phyloP scores from a whole-genome alignment of 1,284 basidiomycete genomes.

The Phenoliferia sp. region DNA sequence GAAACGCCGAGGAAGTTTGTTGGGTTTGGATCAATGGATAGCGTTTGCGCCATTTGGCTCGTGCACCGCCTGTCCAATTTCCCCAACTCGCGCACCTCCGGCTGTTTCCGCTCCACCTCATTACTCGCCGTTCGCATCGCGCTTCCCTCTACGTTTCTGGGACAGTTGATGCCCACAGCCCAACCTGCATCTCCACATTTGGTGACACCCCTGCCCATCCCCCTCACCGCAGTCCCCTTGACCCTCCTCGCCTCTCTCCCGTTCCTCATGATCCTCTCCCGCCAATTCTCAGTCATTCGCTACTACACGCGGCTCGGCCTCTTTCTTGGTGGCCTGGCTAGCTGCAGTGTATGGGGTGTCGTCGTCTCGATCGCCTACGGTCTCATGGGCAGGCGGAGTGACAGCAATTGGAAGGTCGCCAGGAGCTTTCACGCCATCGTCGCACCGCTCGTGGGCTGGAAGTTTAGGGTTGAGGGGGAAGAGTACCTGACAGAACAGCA shows the following conservation, averaged over 20 bases:
- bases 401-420: slow-evolving; percentile 82
- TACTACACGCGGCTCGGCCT: slow-evolving; percentile 28
- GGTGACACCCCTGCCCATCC: not conserved
- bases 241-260: slow-evolving; percentile 2
- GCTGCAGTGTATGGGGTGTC: slow-evolving; percentile 49
- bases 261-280: slow-evolving; percentile 15
- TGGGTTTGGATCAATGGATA: no score
- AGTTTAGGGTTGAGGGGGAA: slow-evolving; percentile 76
- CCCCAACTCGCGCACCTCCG: no score
- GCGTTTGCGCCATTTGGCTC: no score
- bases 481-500: slow-evolving; percentile 65
- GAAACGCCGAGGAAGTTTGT: no score
- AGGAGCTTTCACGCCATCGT: slow-evolving; percentile 73
- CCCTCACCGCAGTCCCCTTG: slow-evolving; percentile 47
- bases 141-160: no score
- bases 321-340: slow-evolving; percentile 22
- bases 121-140: no score
- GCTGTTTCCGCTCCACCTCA: no score
- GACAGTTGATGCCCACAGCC: no score
- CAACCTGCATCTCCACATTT: no score
- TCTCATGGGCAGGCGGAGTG: slow-evolving; percentile 62
- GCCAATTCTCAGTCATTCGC: slow-evolving; percentile 18
- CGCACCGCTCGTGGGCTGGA: slow-evolving; percentile 62
- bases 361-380: slow-evolving; percentile 66
- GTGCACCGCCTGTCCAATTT: no score